Base-by-base conservation (phyloP, 495 filamentous ascomycete species). In the Neurospora sublineolata region DNA sequence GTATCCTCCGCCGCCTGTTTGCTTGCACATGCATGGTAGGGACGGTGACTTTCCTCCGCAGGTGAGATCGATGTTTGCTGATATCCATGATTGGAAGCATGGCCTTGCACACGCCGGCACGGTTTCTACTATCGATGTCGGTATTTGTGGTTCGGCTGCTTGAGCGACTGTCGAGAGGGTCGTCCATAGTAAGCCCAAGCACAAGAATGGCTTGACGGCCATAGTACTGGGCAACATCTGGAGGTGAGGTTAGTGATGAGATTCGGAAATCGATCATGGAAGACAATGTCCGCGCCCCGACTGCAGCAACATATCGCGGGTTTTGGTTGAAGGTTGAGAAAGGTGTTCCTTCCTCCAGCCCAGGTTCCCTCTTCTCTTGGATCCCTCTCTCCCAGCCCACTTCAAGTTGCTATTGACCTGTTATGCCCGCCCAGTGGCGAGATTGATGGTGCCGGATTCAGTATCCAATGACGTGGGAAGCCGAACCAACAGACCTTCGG, bases 21-120 rank as follows among this genome's bases (percentile, higher is more conserved):
- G 83, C 41, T 81, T 80, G 76, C 91, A 94, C 10, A 93, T 81
- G 75, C 90, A 93, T 73, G 81, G 79, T 72, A 91, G 77, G 46
- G 87, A 82, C 40, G 84, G 83, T 23, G 80, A 79, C 69, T 76
- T 74, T n/a, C 83, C 82, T 77, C 87, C 89, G 72, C 76, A 77
- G 71, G 80, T 80, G 16, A 75, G 75, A 58, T 83, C 82, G 75
- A 89, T 92, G 78, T 90, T 86, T 70, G 83, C 76, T 33, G 79
- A 73, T 75, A 93, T 83, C 78, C 91, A 93, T 37, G 85, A 86
- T 70, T 82, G 74, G 71, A 93, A 82, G 75, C 92, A 94, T 14
- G 75, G 70, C 75, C 83, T 82, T 38, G 90, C 91, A 78, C 91
- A 94, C 4, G 79, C 67, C n/a, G 91, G 91, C 58, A 93, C 82